Evolutionary conservation across 2,329 filamentous ascomycete genomes (phyloP).

Genomic region (Niveomyces coronatus): DNA sequence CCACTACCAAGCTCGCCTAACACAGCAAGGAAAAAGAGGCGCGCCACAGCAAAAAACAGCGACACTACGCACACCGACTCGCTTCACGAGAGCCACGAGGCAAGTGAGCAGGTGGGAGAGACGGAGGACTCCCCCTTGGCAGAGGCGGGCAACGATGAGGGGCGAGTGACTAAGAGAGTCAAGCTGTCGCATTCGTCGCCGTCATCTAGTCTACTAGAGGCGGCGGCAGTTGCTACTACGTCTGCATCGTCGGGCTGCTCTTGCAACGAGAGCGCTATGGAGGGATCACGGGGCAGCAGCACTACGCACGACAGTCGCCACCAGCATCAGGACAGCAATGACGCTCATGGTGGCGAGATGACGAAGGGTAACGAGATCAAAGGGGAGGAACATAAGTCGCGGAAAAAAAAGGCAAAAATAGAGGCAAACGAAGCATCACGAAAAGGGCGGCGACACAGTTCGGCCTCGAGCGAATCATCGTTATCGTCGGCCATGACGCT

Average conservation of each 20-base stretch:
- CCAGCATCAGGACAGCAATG: neutral
- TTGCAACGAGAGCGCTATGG: no score
- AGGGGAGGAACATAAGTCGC: no score
- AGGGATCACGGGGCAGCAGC: no score
- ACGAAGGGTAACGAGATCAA: no score
- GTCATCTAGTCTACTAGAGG: conserved; percentile 8
- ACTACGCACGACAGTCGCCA: no score
- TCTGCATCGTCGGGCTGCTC: neutral
- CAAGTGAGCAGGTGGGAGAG: conserved; percentile 33
- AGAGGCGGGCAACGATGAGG: conserved; percentile 10
- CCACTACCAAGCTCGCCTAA: no score
- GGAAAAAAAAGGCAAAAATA: conserved; percentile 2
- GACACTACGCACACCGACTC: conserved; percentile 40
- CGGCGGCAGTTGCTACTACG: no score
- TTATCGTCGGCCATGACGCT: conserved; percentile 30
- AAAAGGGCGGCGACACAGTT: conserved; percentile 25
- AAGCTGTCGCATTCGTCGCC: conserved; percentile 17
- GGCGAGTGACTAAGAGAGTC: conserved; percentile 26
- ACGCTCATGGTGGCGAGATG: no score
- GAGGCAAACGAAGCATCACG: conserved; percentile 25
- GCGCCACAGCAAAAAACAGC: conserved; percentile 33
- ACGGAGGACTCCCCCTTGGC: conserved; percentile 19
- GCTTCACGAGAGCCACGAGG: no score
- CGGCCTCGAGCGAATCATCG: conserved; percentile 32
- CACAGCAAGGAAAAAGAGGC: conserved; percentile 24